Conservation (phyloP, 306 rosid genomes). For the Abrus pulchellus region DNA sequence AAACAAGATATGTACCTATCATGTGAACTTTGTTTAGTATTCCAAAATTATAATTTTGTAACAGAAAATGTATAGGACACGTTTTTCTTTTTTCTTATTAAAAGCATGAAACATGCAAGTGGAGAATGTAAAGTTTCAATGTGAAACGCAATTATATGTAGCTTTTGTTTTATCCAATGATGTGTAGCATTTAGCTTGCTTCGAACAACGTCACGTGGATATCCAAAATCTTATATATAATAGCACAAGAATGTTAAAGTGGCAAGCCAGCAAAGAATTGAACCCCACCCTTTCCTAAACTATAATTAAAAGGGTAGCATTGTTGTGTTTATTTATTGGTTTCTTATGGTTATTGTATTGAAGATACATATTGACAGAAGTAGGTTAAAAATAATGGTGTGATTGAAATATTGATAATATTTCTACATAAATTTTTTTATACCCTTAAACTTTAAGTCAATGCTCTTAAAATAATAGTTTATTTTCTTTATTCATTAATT, state of each 20-base stretch:
- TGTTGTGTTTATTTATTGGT: no score
- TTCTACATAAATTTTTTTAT: no score
- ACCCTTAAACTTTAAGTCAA: no score
- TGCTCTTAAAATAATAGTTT: no score
- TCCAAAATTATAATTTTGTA: not conserved
- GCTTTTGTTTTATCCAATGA: slow-evolving; percentile 4
- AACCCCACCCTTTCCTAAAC: slow-evolving; percentile 36
- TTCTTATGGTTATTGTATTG: no score
- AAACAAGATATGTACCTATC: not conserved
- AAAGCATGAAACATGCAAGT: not conserved
- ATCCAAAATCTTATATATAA: not conserved
- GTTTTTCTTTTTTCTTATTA: not conserved
- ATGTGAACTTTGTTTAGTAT: not conserved
- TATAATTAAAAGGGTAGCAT: not conserved
- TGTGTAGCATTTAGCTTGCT: slow-evolving; percentile 39
- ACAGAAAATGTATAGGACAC: not conserved
- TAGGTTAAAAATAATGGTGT: no score
- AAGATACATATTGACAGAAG: no score
- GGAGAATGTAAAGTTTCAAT: not conserved
- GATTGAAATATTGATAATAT: no score
- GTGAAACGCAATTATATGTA: not conserved
- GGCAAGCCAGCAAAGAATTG: slow-evolving; percentile 34
- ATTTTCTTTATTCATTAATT: not conserved
- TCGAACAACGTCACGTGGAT: not conserved
- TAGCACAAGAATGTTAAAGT: slow-evolving; percentile 43